phyloP scores from a whole-genome alignment of 2,329 filamentous ascomycete species.

The Corinectria fuckeliana region DNA sequence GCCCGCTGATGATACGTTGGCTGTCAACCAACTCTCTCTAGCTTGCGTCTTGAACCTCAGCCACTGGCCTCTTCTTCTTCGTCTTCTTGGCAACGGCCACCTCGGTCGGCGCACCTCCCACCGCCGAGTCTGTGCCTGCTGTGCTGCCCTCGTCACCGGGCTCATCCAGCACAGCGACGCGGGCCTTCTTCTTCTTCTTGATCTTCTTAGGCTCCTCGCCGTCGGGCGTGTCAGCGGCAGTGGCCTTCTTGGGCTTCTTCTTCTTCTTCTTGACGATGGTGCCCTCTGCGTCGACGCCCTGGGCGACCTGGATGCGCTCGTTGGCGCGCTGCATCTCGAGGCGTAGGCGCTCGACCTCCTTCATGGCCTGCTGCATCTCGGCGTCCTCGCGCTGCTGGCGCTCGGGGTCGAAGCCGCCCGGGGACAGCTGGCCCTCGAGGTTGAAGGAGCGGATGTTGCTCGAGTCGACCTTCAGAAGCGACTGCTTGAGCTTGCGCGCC shows the following conservation, averaged over 20 bases:
- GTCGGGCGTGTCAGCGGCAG: constrained; percentile 11
- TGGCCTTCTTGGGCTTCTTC: constrained; percentile 55
- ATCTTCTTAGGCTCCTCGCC: constrained; percentile 37
- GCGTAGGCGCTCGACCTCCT: constrained; percentile 84
- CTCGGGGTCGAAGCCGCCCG: constrained; percentile 63
- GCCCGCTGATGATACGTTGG: background rate
- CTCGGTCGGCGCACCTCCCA: constrained; percentile 24
- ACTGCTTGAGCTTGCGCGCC: constrained; percentile 61
- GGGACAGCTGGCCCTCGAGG: constrained; percentile 58
- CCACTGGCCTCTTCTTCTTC: constrained; percentile 52
- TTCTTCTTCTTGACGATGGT: constrained; percentile 71
- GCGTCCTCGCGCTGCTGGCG: constrained; percentile 77
- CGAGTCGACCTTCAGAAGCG: constrained; percentile 84
- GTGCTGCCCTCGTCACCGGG: constrained; percentile 28
- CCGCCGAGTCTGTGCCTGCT: constrained; percentile 25
- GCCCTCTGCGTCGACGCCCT: constrained; percentile 70
- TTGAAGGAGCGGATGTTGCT: constrained; percentile 78
- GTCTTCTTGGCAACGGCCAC: constrained; percentile 54
- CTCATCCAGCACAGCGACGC: constrained; percentile 22
- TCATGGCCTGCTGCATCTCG: constrained; percentile 88
- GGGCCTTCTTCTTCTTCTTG: constrained; percentile 46
- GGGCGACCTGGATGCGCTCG: constrained; percentile 74
- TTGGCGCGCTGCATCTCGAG: constrained; percentile 88
- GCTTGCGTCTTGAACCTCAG: constrained; percentile 38
- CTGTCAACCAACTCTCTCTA: constrained; percentile 2